Base-by-base conservation (phyloP, 306 rosid genomes). In the Vigna mungo region DNA sequence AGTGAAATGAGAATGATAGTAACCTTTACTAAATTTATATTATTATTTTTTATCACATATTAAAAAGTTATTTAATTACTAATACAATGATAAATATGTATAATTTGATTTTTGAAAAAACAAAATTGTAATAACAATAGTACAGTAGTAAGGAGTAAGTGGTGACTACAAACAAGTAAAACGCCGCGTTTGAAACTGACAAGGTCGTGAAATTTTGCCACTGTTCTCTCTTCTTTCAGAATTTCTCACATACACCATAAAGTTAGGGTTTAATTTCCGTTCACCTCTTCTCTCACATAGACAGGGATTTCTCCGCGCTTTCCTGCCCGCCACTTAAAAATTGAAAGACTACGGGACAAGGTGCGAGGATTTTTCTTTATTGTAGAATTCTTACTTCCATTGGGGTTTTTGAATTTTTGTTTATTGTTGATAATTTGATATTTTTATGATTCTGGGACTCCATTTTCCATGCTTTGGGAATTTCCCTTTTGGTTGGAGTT, bases 201-300 rank as follows among this genome's bases (percentile, higher is more conserved):
- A 36, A 23, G 41, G 0, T 41, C 7, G 16, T 37, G 61, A 34
- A 64, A 47, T 75, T 63, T 52, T 48, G 47, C 18, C 11, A 2
- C 34, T 39, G 14, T 23, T 36, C 16, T 36, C 16, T 46, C 46
- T 41, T 39, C 47, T 58, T 20, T 53, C 62, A 30, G 10, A 2
- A 60, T 39, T 15, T 51, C 18, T 52, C 5, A 52, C 12, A n/a
- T 52, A 17, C 0, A 52, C 25, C 17, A 21, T n/a, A 6, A 52
- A 52, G 9, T 59, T 70, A 82, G 85, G 85, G 85, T 76, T 81
- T 62, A 0, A 68, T 49, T 68, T 72, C 25, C 15, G n/a, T 47
- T 69, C 4, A 21, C 72, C 32, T 59, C 9, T 44, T 44, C 27
- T 1, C 36, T 81, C 66, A 34, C 21, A 4, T 7, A 23, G 6